phyloP scores from a whole-genome alignment of 345 rosid genomes.

The Rhodomyrtus tomentosa region DNA sequence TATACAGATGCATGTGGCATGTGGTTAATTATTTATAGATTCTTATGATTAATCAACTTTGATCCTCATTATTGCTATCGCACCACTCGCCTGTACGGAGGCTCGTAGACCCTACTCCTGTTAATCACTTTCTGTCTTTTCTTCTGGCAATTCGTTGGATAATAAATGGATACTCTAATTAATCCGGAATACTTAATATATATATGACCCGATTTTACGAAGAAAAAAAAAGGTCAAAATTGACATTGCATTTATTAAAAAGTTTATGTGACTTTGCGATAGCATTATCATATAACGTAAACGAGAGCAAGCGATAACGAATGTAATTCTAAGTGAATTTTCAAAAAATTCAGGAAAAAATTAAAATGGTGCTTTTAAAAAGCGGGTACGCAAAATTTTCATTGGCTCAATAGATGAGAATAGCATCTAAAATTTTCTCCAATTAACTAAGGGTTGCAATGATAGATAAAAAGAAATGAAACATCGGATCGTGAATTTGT shows the following conservation, averaged over 20 bases:
- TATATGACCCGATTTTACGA: background rate
- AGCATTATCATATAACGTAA: background rate
- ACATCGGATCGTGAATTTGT: background rate
- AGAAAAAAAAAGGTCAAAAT: background rate
- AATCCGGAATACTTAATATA: background rate
- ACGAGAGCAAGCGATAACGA: background rate
- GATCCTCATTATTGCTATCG: background rate
- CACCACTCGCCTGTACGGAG: background rate
- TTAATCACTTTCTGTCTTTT: background rate
- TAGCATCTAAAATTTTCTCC: too few species aligned
- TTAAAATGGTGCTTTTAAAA: background rate
- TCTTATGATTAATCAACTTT: background rate
- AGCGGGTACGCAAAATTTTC: background rate
- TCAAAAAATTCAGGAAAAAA: background rate
- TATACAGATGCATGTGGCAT: background rate
- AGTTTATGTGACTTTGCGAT: background rate
- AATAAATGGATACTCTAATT: background rate
- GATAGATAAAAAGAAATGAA: too few species aligned
- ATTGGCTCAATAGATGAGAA: background rate
- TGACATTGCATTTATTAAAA: background rate
- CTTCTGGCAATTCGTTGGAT: background rate
- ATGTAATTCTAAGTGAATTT: background rate
- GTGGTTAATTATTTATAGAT: background rate
- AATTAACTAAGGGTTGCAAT: too few species aligned
- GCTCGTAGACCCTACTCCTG: background rate